Evolutionary conservation across 805 yeast species (phyloP), one percentile per base, ranked within the genome.

Genomic region (Ogataea glucozyma): DNA sequence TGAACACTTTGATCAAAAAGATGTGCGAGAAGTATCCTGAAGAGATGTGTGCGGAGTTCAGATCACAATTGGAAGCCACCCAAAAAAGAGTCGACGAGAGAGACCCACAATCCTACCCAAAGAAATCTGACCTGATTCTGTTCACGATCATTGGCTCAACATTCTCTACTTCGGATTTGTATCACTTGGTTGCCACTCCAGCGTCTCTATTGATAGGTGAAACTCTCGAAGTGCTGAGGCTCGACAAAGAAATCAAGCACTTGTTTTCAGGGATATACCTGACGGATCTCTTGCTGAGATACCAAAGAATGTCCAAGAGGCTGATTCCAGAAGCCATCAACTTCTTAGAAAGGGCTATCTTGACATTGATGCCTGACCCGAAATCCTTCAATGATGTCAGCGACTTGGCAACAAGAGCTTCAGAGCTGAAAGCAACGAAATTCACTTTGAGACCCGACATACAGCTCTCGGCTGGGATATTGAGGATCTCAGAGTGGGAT

Each of bases 161-260:
- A 4, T 93, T 85, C 59, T 90, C 99, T 0, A 88, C 97, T 1
- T 93, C 99, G 0, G 99, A 93, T 70, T 90, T 88, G 60, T 91
- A 86, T 65, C 99, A 93, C 70, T 72, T 89, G 46, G 85, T 93
- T 9, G 90, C 83, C 4, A 90, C 97, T 0, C 96, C 97, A 3
- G 75, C 91, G 2, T 68, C 79, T 22, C 75, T 93, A 24, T 65
- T 88, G 29, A 79, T 88, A 70, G 77, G 83, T 37, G 91, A 88
- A 62, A 70, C 79, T 11, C 66, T 91, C 42, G 80, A 82, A 40
- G 78, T 76, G 52, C 54, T 76, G 16, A 71, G 72, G 31, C 56
- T 59, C 4, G 59, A 60, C 4, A 50, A 49, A 24, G 37, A 50
- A 19, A 20, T 38, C 11, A 46, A 49, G 13, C 57, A 56, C 40